Evolutionary conservation across 2,329 filamentous ascomycete genomes (phyloP).

Genomic region (Penicillium psychrosexuale): DNA sequence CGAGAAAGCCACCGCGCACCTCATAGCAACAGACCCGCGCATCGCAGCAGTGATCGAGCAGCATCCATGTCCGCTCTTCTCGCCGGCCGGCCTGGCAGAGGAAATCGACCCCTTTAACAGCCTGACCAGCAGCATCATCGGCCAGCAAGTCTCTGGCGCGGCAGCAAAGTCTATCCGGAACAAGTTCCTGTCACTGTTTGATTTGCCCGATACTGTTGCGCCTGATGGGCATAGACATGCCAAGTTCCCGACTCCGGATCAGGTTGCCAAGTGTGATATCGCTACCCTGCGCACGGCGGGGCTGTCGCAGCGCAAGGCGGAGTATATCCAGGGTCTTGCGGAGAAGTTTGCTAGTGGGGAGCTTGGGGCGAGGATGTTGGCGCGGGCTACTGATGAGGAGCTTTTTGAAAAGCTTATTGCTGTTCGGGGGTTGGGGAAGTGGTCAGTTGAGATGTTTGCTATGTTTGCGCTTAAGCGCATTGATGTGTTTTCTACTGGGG

Average conservation of each 20-base stretch:
- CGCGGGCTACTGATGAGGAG: slow-evolving; percentile 78
- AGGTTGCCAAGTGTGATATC: slow-evolving; percentile 64
- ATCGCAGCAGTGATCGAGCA: slow-evolving; percentile 69
- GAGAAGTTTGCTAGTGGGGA: slow-evolving; percentile 75
- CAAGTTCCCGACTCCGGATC: slow-evolving; percentile 70
- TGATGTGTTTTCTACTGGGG: slow-evolving; percentile 89
- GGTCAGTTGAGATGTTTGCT: slow-evolving; percentile 98
- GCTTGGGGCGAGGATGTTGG: slow-evolving; percentile 70
- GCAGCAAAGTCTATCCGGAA: slow-evolving; percentile 85
- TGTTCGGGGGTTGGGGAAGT: slow-evolving; percentile 80
- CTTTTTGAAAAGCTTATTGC: slow-evolving; percentile 77
- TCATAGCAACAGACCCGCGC: slow-evolving; percentile 69
- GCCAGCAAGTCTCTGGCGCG: slow-evolving; percentile 91
- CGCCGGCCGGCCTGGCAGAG: slow-evolving; percentile 76
- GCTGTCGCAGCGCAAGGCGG: slow-evolving; percentile 89
- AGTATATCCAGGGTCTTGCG: slow-evolving; percentile 85
- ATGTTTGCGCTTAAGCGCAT: slow-evolving; percentile 91
- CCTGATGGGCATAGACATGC: slow-evolving; percentile 11
- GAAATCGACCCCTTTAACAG: slow-evolving; percentile 83
- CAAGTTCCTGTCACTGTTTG: slow-evolving; percentile 76
- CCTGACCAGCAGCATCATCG: slow-evolving; percentile 83
- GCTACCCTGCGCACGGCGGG: slow-evolving; percentile 75
- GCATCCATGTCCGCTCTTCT: slow-evolving; percentile 76
- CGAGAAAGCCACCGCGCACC: slow-evolving; percentile 69
- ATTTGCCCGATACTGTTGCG: slow-evolving; percentile 29